phyloP scores from a whole-genome alignment of 345 rosid genomes.

The Syzygium aromaticum region DNA sequence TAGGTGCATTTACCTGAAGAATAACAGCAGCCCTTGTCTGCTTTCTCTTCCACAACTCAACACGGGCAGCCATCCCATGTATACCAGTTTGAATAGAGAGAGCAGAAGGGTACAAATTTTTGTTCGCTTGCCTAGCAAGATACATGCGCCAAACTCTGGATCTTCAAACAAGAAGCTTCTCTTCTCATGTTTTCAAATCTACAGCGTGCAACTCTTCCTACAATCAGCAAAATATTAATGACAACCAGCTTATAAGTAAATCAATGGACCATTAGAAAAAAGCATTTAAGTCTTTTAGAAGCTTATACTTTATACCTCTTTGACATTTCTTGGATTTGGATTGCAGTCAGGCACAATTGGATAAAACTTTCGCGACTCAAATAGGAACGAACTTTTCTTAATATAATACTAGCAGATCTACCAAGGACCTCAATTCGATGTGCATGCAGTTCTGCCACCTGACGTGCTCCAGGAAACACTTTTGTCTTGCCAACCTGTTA shows the following conservation, averaged over 20 bases:
- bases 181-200: slow-evolving; percentile 53
- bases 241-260: neutral
- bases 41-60: slow-evolving; percentile 52
- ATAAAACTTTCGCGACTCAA: slow-evolving; percentile 41
- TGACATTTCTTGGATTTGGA: slow-evolving; percentile 58
- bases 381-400: slow-evolving; percentile 63
- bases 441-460: slow-evolving; percentile 95
- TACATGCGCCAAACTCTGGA: slow-evolving; percentile 58
- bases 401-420: slow-evolving; percentile 68
- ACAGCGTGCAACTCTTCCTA: slow-evolving; percentile 56
- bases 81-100: slow-evolving; percentile 60
- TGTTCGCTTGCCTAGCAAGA: slow-evolving; percentile 52
- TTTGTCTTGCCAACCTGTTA: slow-evolving; percentile 81
- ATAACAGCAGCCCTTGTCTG: slow-evolving; percentile 48
- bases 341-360: slow-evolving; percentile 43
- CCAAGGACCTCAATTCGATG: slow-evolving; percentile 68
- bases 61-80: slow-evolving; percentile 71
- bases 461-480: slow-evolving; percentile 93
- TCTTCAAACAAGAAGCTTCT: slow-evolving; percentile 62
- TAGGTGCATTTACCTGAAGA: slow-evolving; percentile 49
- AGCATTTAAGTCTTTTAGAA: neutral
- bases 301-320: slow-evolving; percentile 49
- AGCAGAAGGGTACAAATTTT: slow-evolving; percentile 40
- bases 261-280: neutral
- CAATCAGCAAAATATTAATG: neutral